phyloP scores from a whole-genome alignment of 129 eudicot species.

The Ambrosia trifida region DNA sequence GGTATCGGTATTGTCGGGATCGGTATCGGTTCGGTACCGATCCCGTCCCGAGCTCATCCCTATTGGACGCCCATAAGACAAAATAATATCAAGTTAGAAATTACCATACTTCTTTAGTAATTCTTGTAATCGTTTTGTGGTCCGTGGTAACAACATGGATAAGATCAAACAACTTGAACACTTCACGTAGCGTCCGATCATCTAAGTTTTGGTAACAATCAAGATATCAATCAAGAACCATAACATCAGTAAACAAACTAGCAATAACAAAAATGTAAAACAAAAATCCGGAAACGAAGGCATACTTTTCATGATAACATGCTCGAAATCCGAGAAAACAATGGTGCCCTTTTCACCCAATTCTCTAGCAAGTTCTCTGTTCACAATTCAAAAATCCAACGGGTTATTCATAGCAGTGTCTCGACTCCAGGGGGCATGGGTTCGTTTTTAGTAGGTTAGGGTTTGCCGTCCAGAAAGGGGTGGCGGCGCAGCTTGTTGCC shows the following conservation, averaged over 20 bases:
- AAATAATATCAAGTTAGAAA: constrained; percentile 11
- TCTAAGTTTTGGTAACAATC: constrained; percentile 38
- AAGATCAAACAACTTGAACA: constrained; percentile 91
- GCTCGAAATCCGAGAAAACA: constrained; percentile 79
- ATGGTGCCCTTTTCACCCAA: constrained; percentile 80
- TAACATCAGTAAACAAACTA: background rate
- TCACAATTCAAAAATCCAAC: constrained; percentile 18
- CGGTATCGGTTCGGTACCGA: no score
- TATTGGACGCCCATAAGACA: background rate
- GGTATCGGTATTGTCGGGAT: no score
- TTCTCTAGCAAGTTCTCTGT: constrained; percentile 86
- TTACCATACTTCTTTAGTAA: constrained; percentile 77
- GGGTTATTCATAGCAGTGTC: no score
- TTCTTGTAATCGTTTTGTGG: constrained; percentile 76
- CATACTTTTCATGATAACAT: constrained; percentile 73
- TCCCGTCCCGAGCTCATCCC: no score
- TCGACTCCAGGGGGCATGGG: no score
- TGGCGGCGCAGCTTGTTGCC: no score
- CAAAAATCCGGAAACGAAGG: background rate
- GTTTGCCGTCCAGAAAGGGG: no score
- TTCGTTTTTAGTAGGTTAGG: no score
- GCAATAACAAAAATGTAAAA: background rate
- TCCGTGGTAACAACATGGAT: constrained; percentile 88
- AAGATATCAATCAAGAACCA: constrained; percentile 7
- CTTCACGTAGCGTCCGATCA: constrained; percentile 77